A percentile compares a stretch with the other conserved stretches of the same genome.
Conservation (phyloP, 805 yeast species). For the Ogataea angusta region DNA sequence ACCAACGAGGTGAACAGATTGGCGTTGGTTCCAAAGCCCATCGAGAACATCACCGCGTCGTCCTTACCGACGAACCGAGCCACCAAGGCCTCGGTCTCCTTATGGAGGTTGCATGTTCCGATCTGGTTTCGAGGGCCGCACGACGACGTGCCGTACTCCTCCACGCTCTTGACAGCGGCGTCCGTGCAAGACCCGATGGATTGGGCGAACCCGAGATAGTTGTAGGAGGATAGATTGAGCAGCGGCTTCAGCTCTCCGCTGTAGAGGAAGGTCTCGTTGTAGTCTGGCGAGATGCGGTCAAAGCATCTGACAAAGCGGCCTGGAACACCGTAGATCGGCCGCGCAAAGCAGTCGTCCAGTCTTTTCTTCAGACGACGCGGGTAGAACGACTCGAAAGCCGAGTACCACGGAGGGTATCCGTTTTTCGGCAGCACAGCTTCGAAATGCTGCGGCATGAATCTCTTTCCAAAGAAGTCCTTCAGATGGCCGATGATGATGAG, state of each 20-base stretch:
- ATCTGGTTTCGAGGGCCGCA: constrained; percentile 72
- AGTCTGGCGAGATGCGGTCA: constrained; percentile 69
- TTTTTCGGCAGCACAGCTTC: constrained; percentile 67
- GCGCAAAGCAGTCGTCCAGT: constrained; percentile 90
- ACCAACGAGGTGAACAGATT: constrained; percentile 78
- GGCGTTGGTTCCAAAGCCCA: constrained; percentile 97
- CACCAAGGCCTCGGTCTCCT: constrained; percentile 67
- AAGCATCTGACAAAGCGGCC: constrained; percentile 85
- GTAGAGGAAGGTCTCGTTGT: constrained; percentile 62
- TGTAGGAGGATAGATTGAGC: constrained; percentile 84
- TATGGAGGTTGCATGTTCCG: constrained; percentile 77
- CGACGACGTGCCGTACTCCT: constrained; percentile 71
- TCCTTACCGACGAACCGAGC: constrained; percentile 91
- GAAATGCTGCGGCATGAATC: constrained; percentile 64
- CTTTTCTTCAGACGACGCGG: constrained; percentile 87
- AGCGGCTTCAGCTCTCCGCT: constrained; percentile 76
- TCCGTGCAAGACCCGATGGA: constrained; percentile 90
- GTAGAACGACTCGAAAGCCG: constrained; percentile 90
- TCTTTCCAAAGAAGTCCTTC: constrained; percentile 81
- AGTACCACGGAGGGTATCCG: constrained; percentile 95
- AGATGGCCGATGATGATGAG: constrained; percentile 87
- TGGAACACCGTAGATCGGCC: constrained; percentile 97
- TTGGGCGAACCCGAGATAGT: constrained; percentile 96
- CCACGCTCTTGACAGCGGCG: constrained; percentile 58
- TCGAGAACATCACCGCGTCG: constrained; percentile 78